Evolutionary conservation across 805 yeast species (phyloP), one percentile per base, ranked within the genome.

Genomic region (Yarrowia phangngaensis): DNA sequence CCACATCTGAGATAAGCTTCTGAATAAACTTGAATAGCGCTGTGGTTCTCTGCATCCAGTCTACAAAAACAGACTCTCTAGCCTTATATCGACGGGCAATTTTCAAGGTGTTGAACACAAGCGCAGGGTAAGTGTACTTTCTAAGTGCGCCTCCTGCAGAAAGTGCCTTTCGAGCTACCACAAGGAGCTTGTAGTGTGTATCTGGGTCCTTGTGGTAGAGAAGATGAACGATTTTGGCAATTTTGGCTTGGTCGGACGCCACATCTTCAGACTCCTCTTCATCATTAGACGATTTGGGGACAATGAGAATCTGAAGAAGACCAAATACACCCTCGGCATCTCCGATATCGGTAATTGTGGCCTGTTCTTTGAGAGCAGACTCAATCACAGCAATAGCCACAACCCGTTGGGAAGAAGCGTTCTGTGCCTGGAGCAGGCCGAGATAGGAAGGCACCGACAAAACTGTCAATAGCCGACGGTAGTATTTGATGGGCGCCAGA

Each of bases 1-100:
- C 56, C 27, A 90, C 64, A 55, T 86, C 95, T 55, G 78, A 81
- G 24, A 83, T 75, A 7, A 82, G 70, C 20, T 81, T 72, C 8
- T 90, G 80, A 8, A 84, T 66, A 56, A 80, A 84, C 57, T 85
- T 86, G 70, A 89, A 84, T n/a, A 80, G 68, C 33, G 73, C 70
- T 14, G 76, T 73, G 26, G 41, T 64, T 53, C 51, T 62, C 54
- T 32, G 64, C 52, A 29, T 58, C 55, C 35, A 56, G 53, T 48
- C 61, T 43, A 36, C n/a, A 26, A 48, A 58, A 46, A 35, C 54
- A 46, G 51, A 56, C 43, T 53, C 61, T 36, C 49, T 51, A 14
- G 55, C 55, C 43, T 67, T 60, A 35, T 71, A 68, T 36, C 73
- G 69, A 56, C 84, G 74, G 20, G 84, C 73, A 17, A 84, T 64